Base-by-base conservation (phyloP, 208 protist genomes). In the Leishmania aethiopica region DNA sequence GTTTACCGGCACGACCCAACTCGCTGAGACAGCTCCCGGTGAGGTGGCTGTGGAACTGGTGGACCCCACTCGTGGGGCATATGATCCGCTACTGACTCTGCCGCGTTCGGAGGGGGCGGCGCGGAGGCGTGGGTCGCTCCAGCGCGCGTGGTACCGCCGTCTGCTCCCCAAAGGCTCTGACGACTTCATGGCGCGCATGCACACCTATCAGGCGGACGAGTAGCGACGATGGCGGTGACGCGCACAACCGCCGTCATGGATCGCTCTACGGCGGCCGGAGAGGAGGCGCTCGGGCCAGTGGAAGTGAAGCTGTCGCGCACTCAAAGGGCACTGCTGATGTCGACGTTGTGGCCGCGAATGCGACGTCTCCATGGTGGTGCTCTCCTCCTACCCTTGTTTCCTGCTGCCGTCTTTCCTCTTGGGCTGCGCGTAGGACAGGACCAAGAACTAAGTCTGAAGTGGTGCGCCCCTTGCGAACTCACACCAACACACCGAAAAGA, bases 111-210 rank as follows among this genome's bases (percentile, higher is more conserved):
- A 86, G 5, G 77, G 72, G 5, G 67, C 53, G 37, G 62, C 62
- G 22, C 51, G 71, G 57, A 60, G 53, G 60, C 66, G 76, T 1
- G 73, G 62, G 47, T 72, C 72, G 10, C 75, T 67, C 22, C 75
- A 76, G 32, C 42, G 73, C 0, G 82, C 71, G n/a, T 86, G 82
- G 82, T 86, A 86, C 37, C 78, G 73, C 15, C 82, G 82, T 10
- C 32, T 86, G 10, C 72, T 86, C 53, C 8, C 78, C 7, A 72
- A 51, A 5, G 32, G 35, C 2, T 60, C 69, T 71, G 51, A n/a
- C 1, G 82, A 85, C 11, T 67, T 78, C 32, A 81, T 81, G 77
- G 51, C 32, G 45, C 76, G 70, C 10, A 53, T 85, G 13, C 77
- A 74, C n/a, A 51, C 37, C 11, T 40, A 62, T 37, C 10, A 74